These are phyloP conservation scores for Metschnikowia koreensis DNA, from an alignment of 805 yeast species.

Conservation along the genomic window DNA sequence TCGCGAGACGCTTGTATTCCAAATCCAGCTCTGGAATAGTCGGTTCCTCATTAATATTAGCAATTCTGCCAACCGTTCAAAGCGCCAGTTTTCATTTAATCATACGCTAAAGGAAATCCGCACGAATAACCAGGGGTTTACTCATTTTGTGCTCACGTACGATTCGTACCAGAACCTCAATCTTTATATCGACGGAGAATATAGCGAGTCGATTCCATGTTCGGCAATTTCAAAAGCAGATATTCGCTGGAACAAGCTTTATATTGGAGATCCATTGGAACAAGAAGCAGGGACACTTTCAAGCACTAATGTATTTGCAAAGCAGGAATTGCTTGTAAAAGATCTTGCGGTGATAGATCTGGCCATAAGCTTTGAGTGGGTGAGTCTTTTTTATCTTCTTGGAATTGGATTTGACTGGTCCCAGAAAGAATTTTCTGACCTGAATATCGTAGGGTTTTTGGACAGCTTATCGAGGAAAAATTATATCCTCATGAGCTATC, in stretches of 20 bases:
- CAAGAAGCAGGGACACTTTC: constrained; percentile 2
- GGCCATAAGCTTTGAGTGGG: constrained; percentile 49
- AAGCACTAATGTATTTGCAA: constrained; percentile 7
- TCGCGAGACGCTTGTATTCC: constrained; percentile 23
- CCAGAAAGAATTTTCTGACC: constrained; percentile 33
- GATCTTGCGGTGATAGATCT: constrained; percentile 41
- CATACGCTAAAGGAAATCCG: constrained; percentile 21
- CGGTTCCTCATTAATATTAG: constrained; percentile 29
- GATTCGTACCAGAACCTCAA: constrained; percentile 39
- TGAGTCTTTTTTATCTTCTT: constrained; percentile 43
- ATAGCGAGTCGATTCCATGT: constrained; percentile 42
- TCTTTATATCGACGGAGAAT: constrained; percentile 50
- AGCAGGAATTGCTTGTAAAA: constrained; percentile 31
- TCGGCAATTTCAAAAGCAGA: constrained; percentile 29
- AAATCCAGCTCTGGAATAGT: constrained; percentile 28
- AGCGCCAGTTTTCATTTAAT: constrained; percentile 34
- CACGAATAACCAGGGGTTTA: constrained; percentile 21
- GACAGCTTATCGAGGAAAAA: constrained; percentile 5
- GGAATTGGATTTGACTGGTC: constrained; percentile 50
- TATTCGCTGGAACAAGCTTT: constrained; percentile 35
- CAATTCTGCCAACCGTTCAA: constrained; percentile 24
- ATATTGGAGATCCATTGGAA: constrained; percentile 27
- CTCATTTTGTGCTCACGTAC: constrained; percentile 37
- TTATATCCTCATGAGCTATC: constrained; percentile 5
- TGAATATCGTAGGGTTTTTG: constrained; percentile 23